Base-by-base conservation (phyloP, 805 yeast species). In the Starmerella powellii region DNA sequence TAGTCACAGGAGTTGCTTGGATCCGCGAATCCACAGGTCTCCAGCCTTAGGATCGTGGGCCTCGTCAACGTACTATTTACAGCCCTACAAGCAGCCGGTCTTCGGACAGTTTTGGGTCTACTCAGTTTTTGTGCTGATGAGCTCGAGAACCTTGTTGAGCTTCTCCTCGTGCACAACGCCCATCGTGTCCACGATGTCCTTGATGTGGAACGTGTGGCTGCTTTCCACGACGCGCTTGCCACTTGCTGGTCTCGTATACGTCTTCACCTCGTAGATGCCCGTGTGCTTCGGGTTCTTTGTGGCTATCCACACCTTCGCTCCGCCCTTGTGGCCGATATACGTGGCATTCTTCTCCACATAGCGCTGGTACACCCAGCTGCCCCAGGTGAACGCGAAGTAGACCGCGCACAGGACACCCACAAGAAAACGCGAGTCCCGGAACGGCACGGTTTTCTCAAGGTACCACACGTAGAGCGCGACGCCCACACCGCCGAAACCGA, bases 401-500 rank as follows among this genome's bases (percentile, higher is more conserved):
- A 44, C 20, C 6, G 18, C 41, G 21, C 55, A 53, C 12, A 46
- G 36, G 12, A 35, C 15, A 1, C 48, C 47, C 4, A 49, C 44
- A 2, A 39, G 15, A 23, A 4, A 3, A 13, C 46, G 42, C 13
- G 47, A 18, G 11, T 45, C 52, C 5, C 37, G 29, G 34, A 44
- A 53, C 12, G 47, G 31, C 20, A 19, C n/a, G 19, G 42, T 45
- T 19, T 37, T 38, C 39, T 53, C 56, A 10, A 46, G 31, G 33
- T 38, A 52, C 38, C 31, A 50, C 8, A 47, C 49, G 32, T 29
- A 33, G 8, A 34, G 46, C 1, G 53, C 51, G 1, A 49, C 28
- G 10, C 34, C 48, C 10, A 49, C 56, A 13, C 47, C 45, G 6
- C 15, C 15, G 30, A 40, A 52, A 19, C 52, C 47, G 15, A 50